Evolutionary conservation across 116 monocot genomes (phyloP).

Genomic region (Phalaenopsis hybrid): DNA sequence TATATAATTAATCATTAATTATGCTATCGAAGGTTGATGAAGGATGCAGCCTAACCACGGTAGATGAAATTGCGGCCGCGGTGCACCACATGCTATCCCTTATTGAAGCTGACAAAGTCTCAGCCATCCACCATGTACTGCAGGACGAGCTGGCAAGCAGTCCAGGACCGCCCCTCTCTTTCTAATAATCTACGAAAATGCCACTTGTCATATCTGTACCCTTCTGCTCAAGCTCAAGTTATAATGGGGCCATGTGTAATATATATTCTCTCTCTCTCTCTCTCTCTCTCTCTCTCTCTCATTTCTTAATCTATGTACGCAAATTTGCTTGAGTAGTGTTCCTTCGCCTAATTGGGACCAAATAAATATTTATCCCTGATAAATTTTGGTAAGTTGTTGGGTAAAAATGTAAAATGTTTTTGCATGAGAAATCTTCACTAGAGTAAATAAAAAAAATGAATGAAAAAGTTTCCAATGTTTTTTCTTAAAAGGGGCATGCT

Average conservation of each 20-base stretch:
- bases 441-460: no score
- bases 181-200: not conserved
- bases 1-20: not conserved
- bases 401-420: no score
- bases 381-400: no score
- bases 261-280: not conserved
- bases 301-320: not conserved
- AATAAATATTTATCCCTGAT: no score
- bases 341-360: no score
- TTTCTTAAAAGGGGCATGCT: no score
- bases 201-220: not conserved
- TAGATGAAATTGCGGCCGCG: conserved; percentile 86
- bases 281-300: not conserved
- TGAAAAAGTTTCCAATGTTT: no score
- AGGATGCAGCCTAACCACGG: conserved; percentile 68
- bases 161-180: not conserved
- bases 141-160: not conserved
- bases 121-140: not conserved
- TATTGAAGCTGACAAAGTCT: not conserved
- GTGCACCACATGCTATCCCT: conserved; percentile 68
- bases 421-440: no score
- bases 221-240: not conserved
- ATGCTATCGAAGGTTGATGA: conserved; percentile 69
- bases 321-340: no score
- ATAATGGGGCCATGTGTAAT: not conserved